Evolutionary conservation across 805 yeast species (phyloP).

Genomic region (Cyberlindnera japonica): DNA sequence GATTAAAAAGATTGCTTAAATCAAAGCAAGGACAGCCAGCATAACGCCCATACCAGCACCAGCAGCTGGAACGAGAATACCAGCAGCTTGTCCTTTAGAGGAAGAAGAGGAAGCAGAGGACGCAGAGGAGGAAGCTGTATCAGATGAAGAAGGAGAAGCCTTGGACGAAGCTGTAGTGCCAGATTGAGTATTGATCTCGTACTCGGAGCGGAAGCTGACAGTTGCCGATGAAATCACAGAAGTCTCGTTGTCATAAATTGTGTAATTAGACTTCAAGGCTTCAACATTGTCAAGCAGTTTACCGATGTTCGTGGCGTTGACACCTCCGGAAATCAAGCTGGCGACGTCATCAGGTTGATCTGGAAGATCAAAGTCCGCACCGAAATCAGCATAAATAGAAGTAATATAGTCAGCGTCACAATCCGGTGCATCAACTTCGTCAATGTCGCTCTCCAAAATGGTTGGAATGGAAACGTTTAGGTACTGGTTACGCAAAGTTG

Average conservation of each 20-base stretch:
- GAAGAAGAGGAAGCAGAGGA: slow-evolving; percentile 13
- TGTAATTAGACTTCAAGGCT: slow-evolving; percentile 36
- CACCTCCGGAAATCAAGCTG: slow-evolving; percentile 46
- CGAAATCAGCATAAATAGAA: slow-evolving; percentile 37
- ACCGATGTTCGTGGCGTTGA: slow-evolving; percentile 42
- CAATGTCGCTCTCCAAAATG: slow-evolving; percentile 36
- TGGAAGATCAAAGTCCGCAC: slow-evolving; percentile 47
- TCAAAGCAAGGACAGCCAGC: slow-evolving; percentile 8
- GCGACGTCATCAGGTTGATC: slow-evolving; percentile 42
- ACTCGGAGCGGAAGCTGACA: slow-evolving; percentile 34
- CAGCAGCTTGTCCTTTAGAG: slow-evolving; percentile 9
- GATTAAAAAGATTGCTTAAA: slow-evolving; percentile 2
- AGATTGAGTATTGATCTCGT: slow-evolving; percentile 35
- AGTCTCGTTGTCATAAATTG: slow-evolving; percentile 36
- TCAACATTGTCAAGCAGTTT: slow-evolving; percentile 37
- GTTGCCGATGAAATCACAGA: slow-evolving; percentile 33
- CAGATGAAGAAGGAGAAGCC: slow-evolving; percentile 19
- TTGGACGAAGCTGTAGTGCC: slow-evolving; percentile 19
- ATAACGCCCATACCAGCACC: slow-evolving; percentile 9
- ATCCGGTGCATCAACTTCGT: slow-evolving; percentile 28
- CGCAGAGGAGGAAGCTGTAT: slow-evolving; percentile 18
- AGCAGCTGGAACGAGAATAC: slow-evolving; percentile 1
- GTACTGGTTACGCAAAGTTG: slow-evolving; percentile 43
- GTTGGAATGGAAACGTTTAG: slow-evolving; percentile 34
- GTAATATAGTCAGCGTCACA: slow-evolving; percentile 41